Evolutionary conservation across 257 asterid genomes (phyloP), one percentile per base, ranked within the genome.

Genomic region (Nicotiana noctiflora): DNA sequence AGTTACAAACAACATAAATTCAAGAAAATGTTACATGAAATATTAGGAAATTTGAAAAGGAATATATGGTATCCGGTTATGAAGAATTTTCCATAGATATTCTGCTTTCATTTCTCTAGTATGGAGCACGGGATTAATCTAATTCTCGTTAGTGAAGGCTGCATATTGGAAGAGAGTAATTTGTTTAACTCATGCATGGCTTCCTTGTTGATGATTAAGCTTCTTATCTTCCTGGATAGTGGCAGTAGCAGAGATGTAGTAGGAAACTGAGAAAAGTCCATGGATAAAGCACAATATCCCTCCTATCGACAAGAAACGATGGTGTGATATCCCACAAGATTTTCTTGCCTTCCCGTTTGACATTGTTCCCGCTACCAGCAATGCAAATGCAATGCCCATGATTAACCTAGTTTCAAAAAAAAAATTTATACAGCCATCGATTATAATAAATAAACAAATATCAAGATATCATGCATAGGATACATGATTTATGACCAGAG

Each of bases 231-330:
- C 96, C 46, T 85, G 84, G 31, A 74, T n/a, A 1, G 85, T 78
- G 1, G 94, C 94, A n/a, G 90, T 81, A 32, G 91, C 91, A 57
- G 92, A 84, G 4, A 91, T 80, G 52, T 84, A 88, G 78, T 90
- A 91, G 17, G 92, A 88, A 17, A 90, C 92, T 0, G 90, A 87
- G 64, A 91, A 93, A 31, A 91, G 82, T 10, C 90, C 96, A 79
- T 93, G 96, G 61, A 91, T 77, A 13, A 91, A 93, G 75, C 94
- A 91, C 83, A 88, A 52, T 2, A 91, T 80, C 76, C 96, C 96
- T 75, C 96, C 97, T 2, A 89, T 86, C 0, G 96, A 88, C 70
- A 93, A 81, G 52, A 83, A 86, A 11, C 88, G 85, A 44, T 89
- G 86, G 82, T 90, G 87, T 53, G 89, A 60, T n/a, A 91, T 85